phyloP scores from a whole-genome alignment of 2,329 filamentous ascomycete genomes.

The Diaporthe ilicicola region DNA sequence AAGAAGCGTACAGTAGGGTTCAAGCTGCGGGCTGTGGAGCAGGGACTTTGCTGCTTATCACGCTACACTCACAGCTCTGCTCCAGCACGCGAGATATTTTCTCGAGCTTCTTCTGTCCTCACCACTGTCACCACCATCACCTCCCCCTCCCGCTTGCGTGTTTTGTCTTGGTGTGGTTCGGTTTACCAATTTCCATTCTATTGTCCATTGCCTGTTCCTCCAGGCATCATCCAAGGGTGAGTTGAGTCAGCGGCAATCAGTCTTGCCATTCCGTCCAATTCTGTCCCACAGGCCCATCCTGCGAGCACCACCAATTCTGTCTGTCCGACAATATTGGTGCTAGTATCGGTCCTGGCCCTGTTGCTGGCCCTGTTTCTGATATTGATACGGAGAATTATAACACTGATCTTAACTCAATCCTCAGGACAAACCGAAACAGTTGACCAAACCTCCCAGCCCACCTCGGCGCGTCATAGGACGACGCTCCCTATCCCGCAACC shows the following conservation, averaged over 20 bases:
- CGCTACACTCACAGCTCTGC: neutral
- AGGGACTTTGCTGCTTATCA: slow-evolving; percentile 15
- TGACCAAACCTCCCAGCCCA: neutral
- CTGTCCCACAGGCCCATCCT: neutral
- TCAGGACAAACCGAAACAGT: neutral
- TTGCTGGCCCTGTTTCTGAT: no score
- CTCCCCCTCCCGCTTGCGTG: neutral
- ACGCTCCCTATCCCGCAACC: neutral
- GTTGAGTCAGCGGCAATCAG: neutral
- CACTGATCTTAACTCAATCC: neutral
- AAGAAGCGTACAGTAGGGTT: neutral
- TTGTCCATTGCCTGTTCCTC: neutral
- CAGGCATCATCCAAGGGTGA: neutral
- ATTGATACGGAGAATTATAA: no score
- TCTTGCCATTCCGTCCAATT: neutral
- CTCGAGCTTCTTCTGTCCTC: neutral
- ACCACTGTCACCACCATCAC: neutral
- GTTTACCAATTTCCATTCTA: neutral
- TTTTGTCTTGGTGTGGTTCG: neutral
- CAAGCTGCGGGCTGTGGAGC: slow-evolving; percentile 4
- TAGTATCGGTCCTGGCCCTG: no score
- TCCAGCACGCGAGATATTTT: slow-evolving; percentile 11
- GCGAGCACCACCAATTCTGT: neutral
- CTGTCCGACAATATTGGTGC: neutral
- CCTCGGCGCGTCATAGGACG: neutral